Evolutionary conservation across 2,329 filamentous ascomycete genomes (phyloP).

Genomic region (Fusarium sarcochroum): DNA sequence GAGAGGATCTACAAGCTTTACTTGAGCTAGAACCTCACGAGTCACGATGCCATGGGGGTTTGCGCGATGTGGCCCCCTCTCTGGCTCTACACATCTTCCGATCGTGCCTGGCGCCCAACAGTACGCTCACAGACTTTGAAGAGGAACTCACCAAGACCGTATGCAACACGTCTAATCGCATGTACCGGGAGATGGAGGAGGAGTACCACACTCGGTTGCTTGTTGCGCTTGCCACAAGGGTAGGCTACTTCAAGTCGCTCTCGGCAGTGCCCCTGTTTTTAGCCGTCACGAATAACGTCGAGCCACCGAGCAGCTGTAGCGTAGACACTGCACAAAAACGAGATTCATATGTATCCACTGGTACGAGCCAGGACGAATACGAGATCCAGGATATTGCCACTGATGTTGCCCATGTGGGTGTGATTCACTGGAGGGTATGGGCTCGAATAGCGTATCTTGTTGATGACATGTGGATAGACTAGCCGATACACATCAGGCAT

Average conservation of each 20-base stretch:
- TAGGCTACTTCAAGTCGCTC: conserved; percentile 67
- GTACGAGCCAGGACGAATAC: conserved; percentile 65
- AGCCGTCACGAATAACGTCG: conserved; percentile 67
- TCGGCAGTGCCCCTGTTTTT: conserved; percentile 69
- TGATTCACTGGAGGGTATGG: conserved; percentile 94
- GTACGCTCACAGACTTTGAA: conserved; percentile 64
- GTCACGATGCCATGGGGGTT: conserved; percentile 61
- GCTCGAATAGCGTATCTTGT: conserved; percentile 77
- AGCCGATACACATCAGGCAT: no score
- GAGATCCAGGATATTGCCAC: conserved; percentile 78
- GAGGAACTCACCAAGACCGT: conserved; percentile 62
- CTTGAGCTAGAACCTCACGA: conserved; percentile 65
- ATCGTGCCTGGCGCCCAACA: conserved; percentile 65
- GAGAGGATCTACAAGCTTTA: conserved; percentile 67
- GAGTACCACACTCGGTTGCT: conserved; percentile 65
- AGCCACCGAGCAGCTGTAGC: conserved; percentile 55
- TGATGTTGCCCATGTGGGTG: conserved; percentile 84
- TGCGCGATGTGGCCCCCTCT: conserved; percentile 66
- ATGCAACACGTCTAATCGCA: conserved; percentile 58
- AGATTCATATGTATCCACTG: conserved; percentile 53
- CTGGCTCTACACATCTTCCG: conserved; percentile 72
- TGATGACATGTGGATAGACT: conserved; percentile 55
- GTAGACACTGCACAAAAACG: conserved; percentile 52
- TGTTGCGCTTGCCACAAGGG: conserved; percentile 62
- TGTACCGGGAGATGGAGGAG: conserved; percentile 65